Evolutionary conservation across 139 green algal genomes (phyloP).

Genomic region (Desmodesmus armatus): DNA sequence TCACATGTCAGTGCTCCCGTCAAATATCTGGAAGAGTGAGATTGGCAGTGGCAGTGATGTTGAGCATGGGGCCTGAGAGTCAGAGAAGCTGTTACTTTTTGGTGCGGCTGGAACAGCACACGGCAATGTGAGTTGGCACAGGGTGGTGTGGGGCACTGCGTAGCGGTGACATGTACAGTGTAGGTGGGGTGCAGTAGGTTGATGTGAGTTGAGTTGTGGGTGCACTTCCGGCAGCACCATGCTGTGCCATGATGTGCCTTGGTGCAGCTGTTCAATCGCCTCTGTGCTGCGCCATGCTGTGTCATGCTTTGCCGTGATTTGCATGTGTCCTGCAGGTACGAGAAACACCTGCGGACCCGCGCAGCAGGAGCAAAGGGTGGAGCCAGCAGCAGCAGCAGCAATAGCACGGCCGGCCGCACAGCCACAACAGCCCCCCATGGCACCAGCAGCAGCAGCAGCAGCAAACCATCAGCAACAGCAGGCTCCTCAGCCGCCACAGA

Average conservation of each 20-base stretch:
- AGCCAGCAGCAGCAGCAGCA: neutral
- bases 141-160: too few relatives aligned
- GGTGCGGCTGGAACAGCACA: too few relatives aligned
- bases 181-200: neutral
- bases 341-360: conserved; percentile 2
- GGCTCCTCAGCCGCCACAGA: neutral
- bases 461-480: neutral
- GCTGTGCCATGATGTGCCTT: neutral
- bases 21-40: too few relatives aligned
- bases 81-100: too few relatives aligned
- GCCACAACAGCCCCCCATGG: neutral
- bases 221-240: neutral
- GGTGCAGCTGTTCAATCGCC: neutral
- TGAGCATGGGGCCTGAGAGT: too few relatives aligned
- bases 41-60: too few relatives aligned
- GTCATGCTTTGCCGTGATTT: neutral
- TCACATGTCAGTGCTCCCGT: too few relatives aligned
- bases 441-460: neutral
- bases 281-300: neutral
- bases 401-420: neutral
- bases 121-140: too few relatives aligned
- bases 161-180: too few relatives aligned
- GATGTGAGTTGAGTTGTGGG: neutral
- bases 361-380: neutral
- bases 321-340: neutral